phyloP scores from a whole-genome alignment of 148 eudicot genomes.

The Cornus kousa region DNA sequence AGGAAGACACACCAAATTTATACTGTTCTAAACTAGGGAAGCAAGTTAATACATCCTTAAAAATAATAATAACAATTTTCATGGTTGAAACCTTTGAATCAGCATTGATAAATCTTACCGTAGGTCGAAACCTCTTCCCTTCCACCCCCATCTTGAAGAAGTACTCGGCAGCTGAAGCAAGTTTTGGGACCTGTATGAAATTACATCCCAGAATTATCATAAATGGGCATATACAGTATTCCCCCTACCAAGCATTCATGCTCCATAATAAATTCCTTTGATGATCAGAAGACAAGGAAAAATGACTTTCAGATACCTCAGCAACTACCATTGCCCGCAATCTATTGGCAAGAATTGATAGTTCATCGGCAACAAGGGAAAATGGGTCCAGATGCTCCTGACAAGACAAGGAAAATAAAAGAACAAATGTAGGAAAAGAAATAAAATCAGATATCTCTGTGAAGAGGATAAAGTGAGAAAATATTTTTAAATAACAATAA shows the following conservation, averaged over 20 bases:
- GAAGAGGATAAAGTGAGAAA: background rate
- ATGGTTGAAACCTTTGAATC: background rate
- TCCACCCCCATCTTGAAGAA: slow-evolving; percentile 92
- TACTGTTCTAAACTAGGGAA: background rate
- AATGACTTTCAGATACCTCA: slow-evolving; percentile 43
- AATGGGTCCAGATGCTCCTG: slow-evolving; percentile 87
- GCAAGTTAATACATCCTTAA: background rate
- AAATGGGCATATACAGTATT: background rate
- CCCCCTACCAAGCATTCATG: background rate
- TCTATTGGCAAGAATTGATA: slow-evolving; percentile 62
- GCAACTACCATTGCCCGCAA: slow-evolving; percentile 86
- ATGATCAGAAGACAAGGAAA: background rate
- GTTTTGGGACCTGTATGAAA: slow-evolving; percentile 79
- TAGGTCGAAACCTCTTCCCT: slow-evolving; percentile 94
- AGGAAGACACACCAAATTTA: background rate
- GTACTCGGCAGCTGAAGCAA: slow-evolving; percentile 92
- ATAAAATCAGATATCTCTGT: background rate
- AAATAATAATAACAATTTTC: background rate
- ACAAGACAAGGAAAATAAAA: background rate
- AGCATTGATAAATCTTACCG: slow-evolving; percentile 42
- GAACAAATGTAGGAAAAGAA: background rate
- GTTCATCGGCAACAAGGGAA: slow-evolving; percentile 85
- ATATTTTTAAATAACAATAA: background rate
- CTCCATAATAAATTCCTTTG: background rate
- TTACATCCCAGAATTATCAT: slow-evolving; percentile 14